Evolutionary conservation across 1,284 basidiomycete species (phyloP).

Genomic region (Thelephora terrestris): DNA sequence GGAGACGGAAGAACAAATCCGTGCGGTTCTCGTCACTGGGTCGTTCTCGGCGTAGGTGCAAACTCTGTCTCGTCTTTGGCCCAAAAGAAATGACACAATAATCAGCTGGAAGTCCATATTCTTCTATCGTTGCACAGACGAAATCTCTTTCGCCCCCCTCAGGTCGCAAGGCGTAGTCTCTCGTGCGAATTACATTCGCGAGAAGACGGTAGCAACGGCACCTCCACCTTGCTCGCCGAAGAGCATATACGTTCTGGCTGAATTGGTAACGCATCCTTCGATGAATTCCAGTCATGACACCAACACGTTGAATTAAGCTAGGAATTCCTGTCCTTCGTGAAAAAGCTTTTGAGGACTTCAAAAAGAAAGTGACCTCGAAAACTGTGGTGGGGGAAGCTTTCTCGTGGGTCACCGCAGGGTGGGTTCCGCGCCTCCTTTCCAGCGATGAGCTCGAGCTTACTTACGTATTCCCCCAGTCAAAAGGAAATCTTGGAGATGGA

Average conservation of each 20-base stretch:
- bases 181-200: neutral
- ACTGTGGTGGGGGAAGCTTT: neutral
- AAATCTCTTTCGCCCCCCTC: neutral
- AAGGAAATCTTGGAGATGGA: no score
- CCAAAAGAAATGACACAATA: neutral
- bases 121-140: neutral
- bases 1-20: no score
- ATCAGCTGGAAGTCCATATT: neutral
- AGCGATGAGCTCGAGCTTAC: no score
- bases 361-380: neutral
- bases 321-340: neutral
- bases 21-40: no score
- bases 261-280: neutral
- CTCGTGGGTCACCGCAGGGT: neutral
- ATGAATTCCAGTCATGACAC: no score
- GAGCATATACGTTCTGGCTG: neutral
- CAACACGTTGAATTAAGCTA: neutral
- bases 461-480: no score
- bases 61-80: no score
- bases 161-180: neutral
- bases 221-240: neutral
- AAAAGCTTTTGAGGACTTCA: neutral
- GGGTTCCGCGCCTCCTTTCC: neutral
- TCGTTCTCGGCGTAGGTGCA: no score
- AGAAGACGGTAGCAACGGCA: neutral